Evolutionary conservation across 768 basidiomycete genomes (phyloP), one percentile per base, ranked within the genome.

Genomic region (Kwoniella newhampshirensis): DNA sequence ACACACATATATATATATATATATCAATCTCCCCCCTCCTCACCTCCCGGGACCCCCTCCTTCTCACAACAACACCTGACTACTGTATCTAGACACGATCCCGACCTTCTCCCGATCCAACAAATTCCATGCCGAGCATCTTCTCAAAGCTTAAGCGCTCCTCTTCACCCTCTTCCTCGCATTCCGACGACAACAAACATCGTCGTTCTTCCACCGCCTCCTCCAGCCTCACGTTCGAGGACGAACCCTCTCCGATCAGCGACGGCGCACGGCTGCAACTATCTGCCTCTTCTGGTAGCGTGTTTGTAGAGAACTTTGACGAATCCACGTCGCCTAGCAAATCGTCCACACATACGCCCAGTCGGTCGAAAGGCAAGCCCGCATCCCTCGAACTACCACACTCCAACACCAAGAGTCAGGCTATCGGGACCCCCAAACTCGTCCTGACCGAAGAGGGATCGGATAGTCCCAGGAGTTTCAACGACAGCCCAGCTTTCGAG

Each of bases 101-200:
- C 4, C 50, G 25, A 51, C 13, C 41, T 13, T 13, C 20, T 20
- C 12, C 41, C 15, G 30, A 17, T 21, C 17, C 5, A 48, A 18
- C 20, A 26, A 41, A 12, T 41, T 46, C 49, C 44, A 68, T 70
- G 65, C 62, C 68, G 49, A 58, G 57, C 45, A 54, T 71, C 48
- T 63, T 71, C 15, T 65, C 69, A 25, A 50, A 66, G 21, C 67
- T 71, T 59, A 67, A 68, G 44, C 52, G 62, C 28, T 67, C 69
- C 26, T 59, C 69, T 18, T 71, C 69, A 41, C 50, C 53, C 11
- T 55, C 59, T 27, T 61, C 59, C 26, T 56, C 53, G 21, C 40
- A 40, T 17, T 58, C 56, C 21, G 52, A 50, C 40, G 47, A 52
- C 20, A 1, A 18, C n/a, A 18, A 47, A 15, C 13, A n/a, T 9